phyloP scores from a whole-genome alignment of 31 red algal genomes.

The Asparagopsis taxiformis region DNA sequence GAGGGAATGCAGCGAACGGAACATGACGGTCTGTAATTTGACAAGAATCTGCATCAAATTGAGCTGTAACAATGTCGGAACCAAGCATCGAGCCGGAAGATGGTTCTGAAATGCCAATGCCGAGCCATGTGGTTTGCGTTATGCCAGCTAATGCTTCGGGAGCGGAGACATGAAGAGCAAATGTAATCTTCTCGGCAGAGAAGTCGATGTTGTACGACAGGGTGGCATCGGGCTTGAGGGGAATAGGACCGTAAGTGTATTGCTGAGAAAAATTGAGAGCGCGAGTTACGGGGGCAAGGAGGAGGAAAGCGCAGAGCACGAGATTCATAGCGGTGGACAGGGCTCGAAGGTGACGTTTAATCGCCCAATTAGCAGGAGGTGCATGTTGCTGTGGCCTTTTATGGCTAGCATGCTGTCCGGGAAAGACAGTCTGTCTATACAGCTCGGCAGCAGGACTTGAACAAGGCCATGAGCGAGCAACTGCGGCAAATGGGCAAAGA shows the following conservation, averaged over 20 bases:
- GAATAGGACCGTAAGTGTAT: neutral
- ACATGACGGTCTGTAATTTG: conserved; percentile 7
- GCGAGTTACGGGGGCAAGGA: neutral
- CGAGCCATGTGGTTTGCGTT: neutral
- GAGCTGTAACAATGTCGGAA: neutral
- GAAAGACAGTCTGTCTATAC: too few relatives aligned
- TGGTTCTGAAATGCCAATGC: neutral
- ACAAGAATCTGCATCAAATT: neutral
- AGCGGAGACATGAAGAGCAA: conserved; percentile 25
- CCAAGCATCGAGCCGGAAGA: conserved; percentile 3
- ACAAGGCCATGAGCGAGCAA: too few relatives aligned
- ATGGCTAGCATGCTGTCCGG: too few relatives aligned
- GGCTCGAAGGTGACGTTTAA: too few relatives aligned
- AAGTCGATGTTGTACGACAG: conserved; percentile 11
- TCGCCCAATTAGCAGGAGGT: too few relatives aligned
- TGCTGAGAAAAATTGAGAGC: neutral
- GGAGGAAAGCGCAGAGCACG: neutral
- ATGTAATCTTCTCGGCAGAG: neutral
- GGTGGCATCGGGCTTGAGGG: neutral
- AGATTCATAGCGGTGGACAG: neutral
- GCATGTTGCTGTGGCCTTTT: too few relatives aligned
- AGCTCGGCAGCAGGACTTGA: too few relatives aligned
- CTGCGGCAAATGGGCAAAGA: too few relatives aligned
- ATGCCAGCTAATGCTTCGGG: neutral
- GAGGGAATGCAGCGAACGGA: neutral